Evolutionary conservation across 352 stramenopile genomes (phyloP).

Genomic region (Pythium volutum): DNA sequence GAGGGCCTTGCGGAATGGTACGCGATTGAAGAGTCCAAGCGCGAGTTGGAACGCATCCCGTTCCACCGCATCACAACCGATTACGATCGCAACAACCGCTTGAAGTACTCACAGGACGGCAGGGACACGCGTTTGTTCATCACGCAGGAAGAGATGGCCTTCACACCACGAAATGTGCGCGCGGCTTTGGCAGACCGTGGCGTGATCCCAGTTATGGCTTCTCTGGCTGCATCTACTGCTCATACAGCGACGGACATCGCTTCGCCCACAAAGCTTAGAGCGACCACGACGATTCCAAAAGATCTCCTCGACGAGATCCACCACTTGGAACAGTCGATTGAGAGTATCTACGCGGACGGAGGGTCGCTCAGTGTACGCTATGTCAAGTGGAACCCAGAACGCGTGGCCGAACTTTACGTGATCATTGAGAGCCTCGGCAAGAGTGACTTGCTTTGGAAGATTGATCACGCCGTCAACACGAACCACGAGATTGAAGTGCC

Average conservation of each 20-base stretch:
- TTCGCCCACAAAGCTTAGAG: conserved; percentile 1
- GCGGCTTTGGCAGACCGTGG: conserved; percentile 60
- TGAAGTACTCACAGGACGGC: conserved; percentile 47
- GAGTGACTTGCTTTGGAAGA: conserved; percentile 71
- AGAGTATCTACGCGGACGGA: conserved; percentile 28
- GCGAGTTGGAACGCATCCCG: conserved; percentile 62
- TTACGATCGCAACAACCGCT: conserved; percentile 45
- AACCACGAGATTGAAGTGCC: conserved; percentile 58
- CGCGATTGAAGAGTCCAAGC: conserved; percentile 60
- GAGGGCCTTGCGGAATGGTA: conserved; percentile 75
- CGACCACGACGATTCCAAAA: conserved; percentile 32
- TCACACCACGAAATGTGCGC: conserved; percentile 54
- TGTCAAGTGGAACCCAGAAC: conserved; percentile 57
- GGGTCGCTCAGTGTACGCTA: conserved; percentile 11
- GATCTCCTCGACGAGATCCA: conserved; percentile 57
- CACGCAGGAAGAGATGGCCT: conserved; percentile 61
- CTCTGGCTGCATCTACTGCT: not conserved
- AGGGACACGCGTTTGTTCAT: conserved; percentile 59
- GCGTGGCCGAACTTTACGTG: conserved; percentile 58
- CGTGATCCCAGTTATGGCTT: conserved; percentile 49
- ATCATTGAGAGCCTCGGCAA: conserved; percentile 66
- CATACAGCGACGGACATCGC: not conserved
- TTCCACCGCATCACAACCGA: conserved; percentile 62
- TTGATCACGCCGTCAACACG: conserved; percentile 58
- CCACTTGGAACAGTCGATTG: conserved; percentile 46